Percentiles rank a stretch among this genome's conserved stretches.
Evolutionary conservation across 2,329 filamentous ascomycete genomes (phyloP).

Genomic region (Colletotrichum caudatum): DNA sequence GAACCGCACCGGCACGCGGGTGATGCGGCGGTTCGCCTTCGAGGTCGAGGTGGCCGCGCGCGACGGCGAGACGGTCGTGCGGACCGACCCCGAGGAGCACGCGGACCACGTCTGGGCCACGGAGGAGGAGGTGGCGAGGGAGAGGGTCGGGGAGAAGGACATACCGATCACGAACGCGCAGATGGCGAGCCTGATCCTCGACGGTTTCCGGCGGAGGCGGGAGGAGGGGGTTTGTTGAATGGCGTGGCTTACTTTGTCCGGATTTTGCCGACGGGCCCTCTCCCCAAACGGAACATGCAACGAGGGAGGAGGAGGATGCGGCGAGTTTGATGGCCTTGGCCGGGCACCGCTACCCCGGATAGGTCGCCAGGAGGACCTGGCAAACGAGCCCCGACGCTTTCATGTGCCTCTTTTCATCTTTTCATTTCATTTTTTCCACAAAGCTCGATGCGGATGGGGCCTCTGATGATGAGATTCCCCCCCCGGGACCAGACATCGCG

Average conservation of each 20-base stretch:
- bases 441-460: not conserved
- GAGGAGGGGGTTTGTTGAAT: slow-evolving; percentile 16
- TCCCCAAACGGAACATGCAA: not conserved
- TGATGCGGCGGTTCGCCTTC: slow-evolving; percentile 52
- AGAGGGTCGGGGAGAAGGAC: slow-evolving; percentile 46
- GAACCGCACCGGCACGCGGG: slow-evolving; percentile 49
- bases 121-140: slow-evolving; percentile 52
- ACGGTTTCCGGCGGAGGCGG: slow-evolving; percentile 49
- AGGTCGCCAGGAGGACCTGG: not conserved
- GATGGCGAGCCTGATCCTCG: slow-evolving; percentile 47
- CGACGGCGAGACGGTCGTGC: slow-evolving; percentile 45
- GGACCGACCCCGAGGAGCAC: slow-evolving; percentile 57
- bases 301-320: not conserved
- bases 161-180: slow-evolving; percentile 48
- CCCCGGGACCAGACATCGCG: not conserved
- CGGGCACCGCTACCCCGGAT: not conserved
- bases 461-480: not conserved
- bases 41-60: slow-evolving; percentile 46
- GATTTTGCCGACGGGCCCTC: not conserved
- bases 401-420: not conserved
- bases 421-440: not conserved
- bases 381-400: not conserved
- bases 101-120: slow-evolving; percentile 55
- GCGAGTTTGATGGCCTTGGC: not conserved
- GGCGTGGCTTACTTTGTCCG: not conserved